These are phyloP conservation scores for Aspergillus quadrilineatus DNA, from an alignment of 2,329 filamentous ascomycete species.

Conservation along the genomic window DNA sequence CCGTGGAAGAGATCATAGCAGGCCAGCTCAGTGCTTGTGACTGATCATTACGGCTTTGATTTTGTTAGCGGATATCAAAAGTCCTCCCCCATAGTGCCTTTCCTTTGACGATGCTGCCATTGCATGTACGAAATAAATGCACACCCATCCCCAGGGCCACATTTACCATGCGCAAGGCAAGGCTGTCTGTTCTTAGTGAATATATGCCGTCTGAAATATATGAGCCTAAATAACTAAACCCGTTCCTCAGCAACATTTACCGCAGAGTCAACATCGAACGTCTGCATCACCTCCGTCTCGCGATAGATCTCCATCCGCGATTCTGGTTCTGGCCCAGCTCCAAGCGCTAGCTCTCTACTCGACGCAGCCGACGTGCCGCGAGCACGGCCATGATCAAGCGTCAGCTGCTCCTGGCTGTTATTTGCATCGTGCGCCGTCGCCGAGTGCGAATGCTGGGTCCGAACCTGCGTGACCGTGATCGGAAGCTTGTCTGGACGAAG, in stretches of 20 bases:
- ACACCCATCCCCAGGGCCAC: too few relatives aligned
- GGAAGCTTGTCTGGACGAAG: slow-evolving; percentile 33
- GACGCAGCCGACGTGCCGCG: not conserved
- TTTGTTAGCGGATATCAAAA: too few relatives aligned
- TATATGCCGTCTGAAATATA: too few relatives aligned
- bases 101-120: too few relatives aligned
- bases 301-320: not conserved
- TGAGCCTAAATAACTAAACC: not conserved
- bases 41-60: too few relatives aligned
- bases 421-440: slow-evolving; percentile 19
- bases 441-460: slow-evolving; percentile 22
- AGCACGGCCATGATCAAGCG: not conserved
- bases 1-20: too few relatives aligned
- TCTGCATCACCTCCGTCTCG: not conserved
- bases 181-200: too few relatives aligned
- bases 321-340: too few relatives aligned
- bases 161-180: too few relatives aligned
- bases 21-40: too few relatives aligned
- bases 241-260: not conserved
- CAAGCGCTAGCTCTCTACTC: not conserved
- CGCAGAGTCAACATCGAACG: not conserved
- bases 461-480: slow-evolving; percentile 31
- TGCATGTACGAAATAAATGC: too few relatives aligned
- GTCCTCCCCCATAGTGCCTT: too few relatives aligned
- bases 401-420: slow-evolving; percentile 31